Base-by-base conservation (phyloP, 345 rosid species). In the Cardamine chenopodiifolia region DNA sequence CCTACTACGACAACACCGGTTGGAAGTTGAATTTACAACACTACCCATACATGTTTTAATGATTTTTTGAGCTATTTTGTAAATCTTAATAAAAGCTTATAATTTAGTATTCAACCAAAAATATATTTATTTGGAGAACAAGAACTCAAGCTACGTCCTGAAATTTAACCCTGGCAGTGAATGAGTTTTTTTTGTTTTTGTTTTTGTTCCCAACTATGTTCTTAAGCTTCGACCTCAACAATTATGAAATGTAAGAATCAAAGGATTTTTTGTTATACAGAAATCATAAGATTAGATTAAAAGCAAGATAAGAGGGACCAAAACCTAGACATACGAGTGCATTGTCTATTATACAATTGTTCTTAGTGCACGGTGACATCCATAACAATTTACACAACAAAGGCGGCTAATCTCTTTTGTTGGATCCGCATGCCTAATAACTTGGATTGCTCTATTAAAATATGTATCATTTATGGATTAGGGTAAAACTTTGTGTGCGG, bases 401-500 rank as follows among this genome's bases (percentile, higher is more conserved):
- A 57, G 78, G 78, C 78, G 67, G 78, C 78, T 59, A 49, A 18
- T 19, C 61, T 34, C 58, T 45, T 55, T 74, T 35, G 64, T 17
- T 64, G 65, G 58, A 73, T 56, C 49, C 48, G 48, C 48, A 64
- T n/a, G 39, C 1, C 17, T 14, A 40, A 14, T 15, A 14, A 42
- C 48, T 42, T 42, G 18, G 18, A 42, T 42, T 42, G 18, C 8
- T 15, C 18, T 5, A 5, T 6, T 15, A 5, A 14, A 42, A 15
- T 0, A 1, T 42, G 6, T 14, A 15, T 42, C 48, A 42, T 42
- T 42, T 42, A 42, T 42, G 48, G 48, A 14, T 42, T 42, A 42
- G 8, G 48, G 18, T 42, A 15, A 42, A 40, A 29, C 23, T 70
- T 58, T 57, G 65, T 20, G 45, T 44, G 74, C 56, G 23, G n/a